Evolutionary conservation across 495 filamentous ascomycete genomes (phyloP).

Genomic region (Talaromyces thailandensis): DNA sequence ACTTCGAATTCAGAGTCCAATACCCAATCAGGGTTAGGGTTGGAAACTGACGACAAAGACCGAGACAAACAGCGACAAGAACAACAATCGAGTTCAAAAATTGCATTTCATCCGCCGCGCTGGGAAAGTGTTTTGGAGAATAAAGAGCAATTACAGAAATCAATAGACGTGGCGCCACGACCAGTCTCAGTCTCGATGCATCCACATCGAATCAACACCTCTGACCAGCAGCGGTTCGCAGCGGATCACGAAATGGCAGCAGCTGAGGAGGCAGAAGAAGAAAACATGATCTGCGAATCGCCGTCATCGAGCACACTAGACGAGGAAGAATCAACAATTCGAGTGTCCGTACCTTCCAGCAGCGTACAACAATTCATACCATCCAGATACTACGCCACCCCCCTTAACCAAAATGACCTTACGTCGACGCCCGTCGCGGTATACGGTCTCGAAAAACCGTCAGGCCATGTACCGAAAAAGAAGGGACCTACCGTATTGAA

Average conservation of each 20-base stretch:
- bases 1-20: background rate
- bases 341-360: background rate
- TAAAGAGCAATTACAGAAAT: background rate
- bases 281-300: background rate
- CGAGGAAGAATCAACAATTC: background rate
- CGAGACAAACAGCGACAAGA: background rate
- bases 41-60: background rate
- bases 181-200: background rate
- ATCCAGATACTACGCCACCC: slow-evolving; percentile 34
- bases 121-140: background rate
- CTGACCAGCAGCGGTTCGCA: background rate
- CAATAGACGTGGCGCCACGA: background rate
- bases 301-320: background rate
- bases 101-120: background rate
- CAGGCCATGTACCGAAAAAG: background rate
- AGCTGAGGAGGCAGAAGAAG: background rate
- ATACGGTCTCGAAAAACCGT: slow-evolving; percentile 29
- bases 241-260: background rate
- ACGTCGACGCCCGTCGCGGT: slow-evolving; percentile 27
- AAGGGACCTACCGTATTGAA: background rate
- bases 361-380: background rate
- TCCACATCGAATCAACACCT: background rate
- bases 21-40: background rate
- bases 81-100: background rate
- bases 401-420: slow-evolving; percentile 20